Percentiles rank a stretch among this genome's conserved stretches.
phyloP scores from a whole-genome alignment of 345 rosid genomes.

The Nephelium lappaceum region DNA sequence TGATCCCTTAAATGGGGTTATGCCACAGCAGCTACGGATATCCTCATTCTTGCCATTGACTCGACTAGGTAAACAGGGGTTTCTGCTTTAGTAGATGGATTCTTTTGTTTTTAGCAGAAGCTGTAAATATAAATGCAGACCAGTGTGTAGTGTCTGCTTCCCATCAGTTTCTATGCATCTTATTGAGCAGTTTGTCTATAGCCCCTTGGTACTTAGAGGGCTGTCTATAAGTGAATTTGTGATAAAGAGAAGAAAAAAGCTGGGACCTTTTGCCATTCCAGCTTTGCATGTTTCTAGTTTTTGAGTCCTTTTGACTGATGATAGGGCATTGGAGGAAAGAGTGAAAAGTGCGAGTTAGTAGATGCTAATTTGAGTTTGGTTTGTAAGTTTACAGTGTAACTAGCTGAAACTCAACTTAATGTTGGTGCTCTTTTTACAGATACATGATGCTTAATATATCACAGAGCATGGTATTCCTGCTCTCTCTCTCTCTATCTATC shows the following conservation, averaged over 20 bases:
- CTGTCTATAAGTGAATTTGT: constrained; percentile 18
- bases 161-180: constrained; percentile 15
- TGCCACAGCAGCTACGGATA: constrained; percentile 24
- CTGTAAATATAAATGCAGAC: constrained; percentile 42
- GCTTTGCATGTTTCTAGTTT: constrained; percentile 9
- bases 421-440: neutral
- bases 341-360: neutral
- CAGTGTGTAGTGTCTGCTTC: constrained; percentile 20
- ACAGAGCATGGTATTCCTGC: neutral
- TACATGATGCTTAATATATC: neutral
- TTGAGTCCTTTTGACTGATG: constrained; percentile 10
- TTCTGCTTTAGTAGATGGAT: constrained; percentile 31
- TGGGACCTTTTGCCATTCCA: constrained; percentile 17
- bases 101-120: constrained; percentile 29
- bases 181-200: constrained; percentile 26
- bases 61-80: constrained; percentile 19
- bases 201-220: constrained; percentile 18
- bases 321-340: constrained; percentile 12
- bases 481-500: neutral
- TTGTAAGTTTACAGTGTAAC: constrained; percentile 2
- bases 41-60: constrained; percentile 39
- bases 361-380: constrained; percentile 9
- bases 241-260: constrained; percentile 16
- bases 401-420: constrained; percentile 4
- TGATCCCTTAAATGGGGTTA: constrained; percentile 25